Base-by-base conservation (phyloP, 257 asterid genomes). In the Cruciata laevipes region DNA sequence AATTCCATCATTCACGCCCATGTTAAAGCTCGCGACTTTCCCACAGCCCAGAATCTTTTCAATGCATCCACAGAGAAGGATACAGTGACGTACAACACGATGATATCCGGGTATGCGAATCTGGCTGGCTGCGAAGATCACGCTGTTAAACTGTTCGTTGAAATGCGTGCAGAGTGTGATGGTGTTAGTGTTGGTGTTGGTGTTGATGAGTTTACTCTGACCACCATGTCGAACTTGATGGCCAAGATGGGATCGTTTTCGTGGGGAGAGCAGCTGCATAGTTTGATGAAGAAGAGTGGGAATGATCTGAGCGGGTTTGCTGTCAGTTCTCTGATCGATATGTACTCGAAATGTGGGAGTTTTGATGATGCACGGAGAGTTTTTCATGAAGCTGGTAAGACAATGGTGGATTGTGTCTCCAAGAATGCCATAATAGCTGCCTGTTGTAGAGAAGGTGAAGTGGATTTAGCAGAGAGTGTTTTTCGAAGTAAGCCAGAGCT, bases 321-420 rank as follows among this genome's bases (percentile, higher is more conserved):
- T 0, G 71, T 87, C 68, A 93, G 91, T 80, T 86, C 98, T 72
- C 81, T 93, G 77, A 70, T 90, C 31, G 91, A 83, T 53, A 93
- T 93, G 99, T 90, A 93, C 70, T 93, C 99, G 7, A 93, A 93
- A 81, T 84, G 94, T 35, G 89, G 88, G 63, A 75, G 81, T 38
- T 88, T 86, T 68, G 44, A 23, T 61, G 88, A 88, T 75, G 80
- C 90, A 44, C 74, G 74, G 71, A 59, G 63, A 55, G 90, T 85
- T 63, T 84, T 88, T 70, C 56, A 77, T 56, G 82, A 73, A 55
- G 66, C 71, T 61, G 60, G 49, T 10, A 49, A 49, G 5, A 68
- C 64, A 31, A 40, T 73, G 70, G 74, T 75, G 68, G 99, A 93
- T 78, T 70, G 74, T 51, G 96, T 85, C 7, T 86, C 92, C 5